phyloP scores from a whole-genome alignment of 2,329 filamentous ascomycete species.

The Aspergillus sergii region DNA sequence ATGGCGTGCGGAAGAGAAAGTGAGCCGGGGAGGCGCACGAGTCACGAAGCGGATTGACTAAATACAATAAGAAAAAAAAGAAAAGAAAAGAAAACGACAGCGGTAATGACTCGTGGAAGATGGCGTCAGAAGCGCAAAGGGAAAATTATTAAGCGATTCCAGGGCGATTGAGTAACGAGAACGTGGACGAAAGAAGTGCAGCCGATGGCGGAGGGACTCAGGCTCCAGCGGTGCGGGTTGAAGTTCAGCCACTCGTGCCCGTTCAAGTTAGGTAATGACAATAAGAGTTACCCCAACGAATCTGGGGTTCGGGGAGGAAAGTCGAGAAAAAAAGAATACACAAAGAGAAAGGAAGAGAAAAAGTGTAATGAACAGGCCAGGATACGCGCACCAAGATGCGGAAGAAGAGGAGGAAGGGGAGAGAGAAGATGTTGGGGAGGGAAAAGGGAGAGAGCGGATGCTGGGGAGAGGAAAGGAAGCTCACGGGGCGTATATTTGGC shows the following conservation, averaged over 20 bases:
- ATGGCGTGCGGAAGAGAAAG: constrained; percentile 23
- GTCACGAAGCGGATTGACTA: background rate
- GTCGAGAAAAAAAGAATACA: constrained; percentile 12
- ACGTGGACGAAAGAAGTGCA: constrained; percentile 19
- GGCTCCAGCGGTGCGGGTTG: constrained; percentile 25
- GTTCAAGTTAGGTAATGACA: constrained; percentile 22
- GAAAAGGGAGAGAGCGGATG: constrained; percentile 7
- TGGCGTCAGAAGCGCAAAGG: constrained; percentile 6
- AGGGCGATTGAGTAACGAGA: constrained; percentile 24
- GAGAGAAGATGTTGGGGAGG: constrained; percentile 6
- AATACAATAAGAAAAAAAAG: background rate
- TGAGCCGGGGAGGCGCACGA: background rate
- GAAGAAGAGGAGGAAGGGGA: constrained; percentile 12
- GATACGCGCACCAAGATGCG: background rate
- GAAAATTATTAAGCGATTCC: constrained; percentile 17
- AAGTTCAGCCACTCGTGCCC: constrained; percentile 19
- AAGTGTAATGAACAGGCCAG: constrained; percentile 13
- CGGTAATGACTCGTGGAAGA: constrained; percentile 2
- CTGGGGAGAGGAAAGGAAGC: background rate
- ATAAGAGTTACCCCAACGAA: constrained; percentile 3
- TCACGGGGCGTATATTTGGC: background rate
- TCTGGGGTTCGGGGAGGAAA: background rate
- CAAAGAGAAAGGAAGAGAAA: constrained; percentile 14
- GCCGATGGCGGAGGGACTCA: constrained; percentile 27
- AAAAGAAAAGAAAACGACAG: background rate